Base-by-base conservation (phyloP, 2,329 filamentous ascomycete species). In the Endoconidiophora laricicola region DNA sequence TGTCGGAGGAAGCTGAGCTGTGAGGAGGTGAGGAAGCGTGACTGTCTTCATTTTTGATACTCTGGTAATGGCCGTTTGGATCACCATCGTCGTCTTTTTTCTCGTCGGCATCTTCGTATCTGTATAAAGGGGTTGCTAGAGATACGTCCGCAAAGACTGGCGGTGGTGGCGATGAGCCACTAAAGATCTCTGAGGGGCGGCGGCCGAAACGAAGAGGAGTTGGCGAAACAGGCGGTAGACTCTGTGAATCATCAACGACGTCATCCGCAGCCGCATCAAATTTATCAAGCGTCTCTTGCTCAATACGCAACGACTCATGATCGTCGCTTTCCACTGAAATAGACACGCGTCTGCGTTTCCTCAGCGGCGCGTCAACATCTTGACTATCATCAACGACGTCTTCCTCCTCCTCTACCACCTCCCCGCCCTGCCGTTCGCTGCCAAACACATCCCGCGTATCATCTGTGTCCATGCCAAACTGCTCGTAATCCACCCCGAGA, bases 351-450 rank as follows among this genome's bases (percentile, higher is more conserved):
- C 44, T 47, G 22, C 42, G 46, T 38, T 44, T 48, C 20, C 33
- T 40, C 36, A 29, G 23, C 26, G 48, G 38, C 41, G 44, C 16
- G 37, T 54, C 36, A 14, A 54, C 50, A 6, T 55, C 56, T 23
- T 53, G 51, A 20, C 51, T 53, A 7, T 49, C 50, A 12, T 57
- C 58, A 6, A 55, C 54, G 41, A 62, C 59, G 29, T 64, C 65
- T 40, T 66, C 65, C 4, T 64, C 58, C 4, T 59, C 58, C 16
- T 56, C 55, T 6, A 54, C 57, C 7, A 14, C 29, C 16, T 18
- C 16, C 16, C 16, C 16, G 16, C 16, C 16, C 10, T 6, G 16
- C 6, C 33, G 18, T 46, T 14, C 26, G 5, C 33, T n/a, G 2
- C 18, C 26, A 42, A 9, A n/a, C 12, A 2, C 16, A 2, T 42